Evolutionary conservation across 768 basidiomycete species (phyloP).

Genomic region (Gloeopeniophorella convolvens): DNA sequence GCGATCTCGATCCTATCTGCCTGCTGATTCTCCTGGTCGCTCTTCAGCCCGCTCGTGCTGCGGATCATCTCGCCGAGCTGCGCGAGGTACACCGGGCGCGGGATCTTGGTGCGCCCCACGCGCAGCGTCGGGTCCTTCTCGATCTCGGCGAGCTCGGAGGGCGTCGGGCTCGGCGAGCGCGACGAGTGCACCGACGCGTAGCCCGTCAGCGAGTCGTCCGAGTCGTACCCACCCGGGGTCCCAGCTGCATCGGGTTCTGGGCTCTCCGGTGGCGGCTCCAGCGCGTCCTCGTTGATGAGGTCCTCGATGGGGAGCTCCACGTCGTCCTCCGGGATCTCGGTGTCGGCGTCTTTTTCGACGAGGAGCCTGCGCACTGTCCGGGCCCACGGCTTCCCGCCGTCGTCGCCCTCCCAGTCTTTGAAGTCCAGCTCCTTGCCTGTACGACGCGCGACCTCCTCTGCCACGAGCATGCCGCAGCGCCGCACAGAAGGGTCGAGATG

Average conservation of each 20-base stretch:
- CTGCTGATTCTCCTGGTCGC: slow-evolving; percentile 53
- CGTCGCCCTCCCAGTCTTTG: slow-evolving; percentile 76
- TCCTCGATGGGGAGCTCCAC: background rate
- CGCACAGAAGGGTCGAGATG: slow-evolving; percentile 74
- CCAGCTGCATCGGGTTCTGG: too few relatives aligned
- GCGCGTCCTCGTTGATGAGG: background rate
- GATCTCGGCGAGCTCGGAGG: slow-evolving; percentile 73
- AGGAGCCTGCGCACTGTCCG: slow-evolving; percentile 51
- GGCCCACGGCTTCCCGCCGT: slow-evolving; percentile 58
- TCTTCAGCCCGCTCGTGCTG: slow-evolving; percentile 42
- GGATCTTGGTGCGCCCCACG: slow-evolving; percentile 59
- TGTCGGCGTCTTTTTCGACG: slow-evolving; percentile 45
- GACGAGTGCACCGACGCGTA: slow-evolving; percentile 64
- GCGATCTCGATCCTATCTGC: slow-evolving; percentile 79
- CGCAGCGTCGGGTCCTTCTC: slow-evolving; percentile 80
- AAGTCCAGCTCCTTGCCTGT: slow-evolving; percentile 69
- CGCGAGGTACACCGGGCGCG: slow-evolving; percentile 83
- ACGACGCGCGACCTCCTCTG: slow-evolving; percentile 66
- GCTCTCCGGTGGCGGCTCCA: background rate
- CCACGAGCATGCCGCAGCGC: slow-evolving; percentile 87
- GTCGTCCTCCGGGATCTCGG: slow-evolving; percentile 21
- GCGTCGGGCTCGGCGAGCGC: slow-evolving; percentile 75
- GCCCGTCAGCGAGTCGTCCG: slow-evolving; percentile 75
- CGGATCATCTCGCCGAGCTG: slow-evolving; percentile 80
- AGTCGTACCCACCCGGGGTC: slow-evolving; percentile 49